Evolutionary conservation across 495 filamentous ascomycete genomes (phyloP).

Genomic region (Durotheca rogersii): DNA sequence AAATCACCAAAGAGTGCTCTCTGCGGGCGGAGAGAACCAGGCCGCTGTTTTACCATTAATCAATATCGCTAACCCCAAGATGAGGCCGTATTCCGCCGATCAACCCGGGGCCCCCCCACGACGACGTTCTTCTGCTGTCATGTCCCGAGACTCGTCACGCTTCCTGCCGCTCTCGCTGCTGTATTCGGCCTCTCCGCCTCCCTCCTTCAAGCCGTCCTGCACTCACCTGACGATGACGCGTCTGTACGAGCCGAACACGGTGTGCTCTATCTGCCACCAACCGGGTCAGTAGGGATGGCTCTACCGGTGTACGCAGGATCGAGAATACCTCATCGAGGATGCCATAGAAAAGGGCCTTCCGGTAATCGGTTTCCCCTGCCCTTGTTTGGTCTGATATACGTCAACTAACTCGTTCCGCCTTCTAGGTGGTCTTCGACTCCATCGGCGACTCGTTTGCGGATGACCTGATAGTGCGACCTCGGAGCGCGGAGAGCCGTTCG

Average conservation of each 20-base stretch:
- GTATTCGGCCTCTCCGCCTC: slow-evolving; percentile 4
- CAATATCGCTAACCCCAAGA: not conserved
- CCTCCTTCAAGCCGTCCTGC: slow-evolving; percentile 45
- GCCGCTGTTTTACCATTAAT: too few species aligned
- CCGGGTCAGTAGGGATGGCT: slow-evolving; percentile 60
- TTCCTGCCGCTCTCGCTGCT: slow-evolving; percentile 13
- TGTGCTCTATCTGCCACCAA: slow-evolving; percentile 55
- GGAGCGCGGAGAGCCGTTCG: slow-evolving; percentile 40
- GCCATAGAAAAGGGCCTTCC: slow-evolving; percentile 31
- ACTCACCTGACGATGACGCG: slow-evolving; percentile 62
- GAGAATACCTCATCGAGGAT: slow-evolving; percentile 45
- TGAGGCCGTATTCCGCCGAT: not conserved
- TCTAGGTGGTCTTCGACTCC: slow-evolving; percentile 26
- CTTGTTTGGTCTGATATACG: slow-evolving; percentile 17
- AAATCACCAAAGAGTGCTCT: too few species aligned
- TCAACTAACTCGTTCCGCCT: slow-evolving; percentile 6
- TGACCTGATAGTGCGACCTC: slow-evolving; percentile 32
- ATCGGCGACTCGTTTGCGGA: slow-evolving; percentile 9
- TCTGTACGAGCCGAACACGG: slow-evolving; percentile 44
- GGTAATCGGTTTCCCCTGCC: slow-evolving; percentile 33
- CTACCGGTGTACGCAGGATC: slow-evolving; percentile 65
- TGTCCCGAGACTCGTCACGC: not conserved
- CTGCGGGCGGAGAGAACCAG: too few species aligned
- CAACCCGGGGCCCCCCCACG: too few species aligned
- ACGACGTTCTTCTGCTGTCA: too few species aligned